A percentile compares a stretch with the other conserved stretches of the same genome.
phyloP scores from a whole-genome alignment of 2,329 filamentous ascomycete species.

The Epichloe uncinata region DNA sequence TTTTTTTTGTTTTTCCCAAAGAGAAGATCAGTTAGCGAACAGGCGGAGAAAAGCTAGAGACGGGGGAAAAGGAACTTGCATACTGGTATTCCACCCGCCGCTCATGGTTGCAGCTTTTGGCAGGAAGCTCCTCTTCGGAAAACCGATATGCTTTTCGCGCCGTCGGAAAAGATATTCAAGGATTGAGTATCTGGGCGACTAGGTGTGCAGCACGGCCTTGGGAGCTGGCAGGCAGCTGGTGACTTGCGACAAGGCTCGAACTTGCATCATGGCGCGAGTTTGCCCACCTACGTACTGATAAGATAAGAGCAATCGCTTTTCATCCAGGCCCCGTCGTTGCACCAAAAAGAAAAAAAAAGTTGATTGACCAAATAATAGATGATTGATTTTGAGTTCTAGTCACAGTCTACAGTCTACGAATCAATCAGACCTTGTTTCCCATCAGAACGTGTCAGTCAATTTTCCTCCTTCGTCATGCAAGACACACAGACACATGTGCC shows the following conservation, averaged over 20 bases:
- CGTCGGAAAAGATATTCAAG: neutral
- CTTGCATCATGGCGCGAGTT: neutral
- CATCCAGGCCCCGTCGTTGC: too few relatives aligned
- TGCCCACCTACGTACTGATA: conserved; percentile 1
- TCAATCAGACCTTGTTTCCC: too few relatives aligned
- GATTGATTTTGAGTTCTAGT: too few relatives aligned
- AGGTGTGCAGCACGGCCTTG: neutral
- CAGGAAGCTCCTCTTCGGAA: neutral
- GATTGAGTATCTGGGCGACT: neutral
- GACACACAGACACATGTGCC: too few relatives aligned
- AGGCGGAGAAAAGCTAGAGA: neutral
- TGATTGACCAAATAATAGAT: too few relatives aligned
- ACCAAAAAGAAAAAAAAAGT: too few relatives aligned
- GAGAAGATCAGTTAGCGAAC: conserved; percentile 1
- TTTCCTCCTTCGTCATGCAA: too few relatives aligned
- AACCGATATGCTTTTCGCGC: neutral
- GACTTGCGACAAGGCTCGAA: too few relatives aligned
- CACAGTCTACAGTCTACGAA: too few relatives aligned
- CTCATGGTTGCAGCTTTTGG: conserved; percentile 36
- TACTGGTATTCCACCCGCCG: conserved; percentile 88
- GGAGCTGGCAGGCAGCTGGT: neutral
- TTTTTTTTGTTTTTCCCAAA: neutral
- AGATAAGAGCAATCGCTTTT: neutral
- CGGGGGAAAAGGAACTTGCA: conserved; percentile 15
- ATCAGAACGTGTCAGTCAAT: too few relatives aligned